Evolutionary conservation across 306 rosid genomes (phyloP).

Genomic region (Begonia loranthoides): DNA sequence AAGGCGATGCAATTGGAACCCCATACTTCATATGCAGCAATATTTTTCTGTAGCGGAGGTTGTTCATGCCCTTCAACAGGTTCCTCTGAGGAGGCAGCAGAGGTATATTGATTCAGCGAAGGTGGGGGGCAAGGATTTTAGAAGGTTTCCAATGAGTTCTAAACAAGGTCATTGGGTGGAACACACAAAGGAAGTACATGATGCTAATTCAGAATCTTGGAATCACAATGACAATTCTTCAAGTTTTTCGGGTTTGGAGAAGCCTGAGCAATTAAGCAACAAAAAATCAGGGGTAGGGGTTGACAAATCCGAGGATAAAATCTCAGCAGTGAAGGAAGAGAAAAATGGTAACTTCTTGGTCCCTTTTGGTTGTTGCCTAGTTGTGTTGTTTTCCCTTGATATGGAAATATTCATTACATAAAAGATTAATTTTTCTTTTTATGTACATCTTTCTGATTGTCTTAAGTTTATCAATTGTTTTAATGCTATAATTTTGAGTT

Average conservation of each 20-base stretch:
- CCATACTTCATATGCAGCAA: conserved; percentile 93
- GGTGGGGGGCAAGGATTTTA: conserved; percentile 21
- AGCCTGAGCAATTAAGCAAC: no score
- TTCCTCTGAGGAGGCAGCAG: conserved; percentile 68
- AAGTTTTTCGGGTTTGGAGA: no score
- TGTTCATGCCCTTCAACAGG: conserved; percentile 54
- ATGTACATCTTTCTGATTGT: no score
- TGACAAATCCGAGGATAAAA: conserved; percentile 35
- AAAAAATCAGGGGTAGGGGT: conserved; percentile 25
- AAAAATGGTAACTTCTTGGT: conserved; percentile 35
- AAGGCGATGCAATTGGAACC: conserved; percentile 80
- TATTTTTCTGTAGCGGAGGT: conserved; percentile 82
- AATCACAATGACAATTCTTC: no score
- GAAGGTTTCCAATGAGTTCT: conserved; percentile 45
- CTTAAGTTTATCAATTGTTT: no score
- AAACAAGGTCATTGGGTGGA: conserved; percentile 54
- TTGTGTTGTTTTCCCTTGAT: no score
- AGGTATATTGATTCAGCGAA: conserved; percentile 46
- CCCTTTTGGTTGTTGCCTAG: neutral
- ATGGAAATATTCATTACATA: no score
- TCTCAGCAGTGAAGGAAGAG: conserved; percentile 25
- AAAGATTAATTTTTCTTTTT: no score
- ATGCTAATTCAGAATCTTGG: conserved; percentile 16
- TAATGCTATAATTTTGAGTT: no score
- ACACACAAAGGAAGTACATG: conserved; percentile 33